A percentile compares a stretch with the other conserved stretches of the same genome.
Conservation (phyloP, 1,284 basidiomycete genomes). For the Amylostereum chailletii region DNA sequence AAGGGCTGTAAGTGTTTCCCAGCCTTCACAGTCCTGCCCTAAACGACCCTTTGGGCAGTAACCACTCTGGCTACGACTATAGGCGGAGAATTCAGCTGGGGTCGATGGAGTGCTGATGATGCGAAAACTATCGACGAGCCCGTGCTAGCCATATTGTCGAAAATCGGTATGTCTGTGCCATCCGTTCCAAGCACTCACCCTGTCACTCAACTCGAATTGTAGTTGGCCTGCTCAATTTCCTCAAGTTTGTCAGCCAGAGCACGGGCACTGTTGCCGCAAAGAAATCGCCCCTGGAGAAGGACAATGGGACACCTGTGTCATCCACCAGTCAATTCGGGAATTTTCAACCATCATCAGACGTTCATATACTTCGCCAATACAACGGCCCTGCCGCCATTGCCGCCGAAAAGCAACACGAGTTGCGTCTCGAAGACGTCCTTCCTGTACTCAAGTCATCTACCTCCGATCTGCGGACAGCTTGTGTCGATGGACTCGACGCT, state of each 20-base stretch:
- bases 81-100: conserved; percentile 45
- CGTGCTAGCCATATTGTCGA: conserved; percentile 30
- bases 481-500: conserved; percentile 25
- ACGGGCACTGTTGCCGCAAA: neutral
- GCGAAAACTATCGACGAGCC: conserved; percentile 36
- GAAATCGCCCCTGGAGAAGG: neutral
- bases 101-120: conserved; percentile 45
- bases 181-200: neutral
- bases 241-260: conserved; percentile 15
- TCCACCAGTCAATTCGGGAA: no score
- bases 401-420: conserved; percentile 27
- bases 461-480: conserved; percentile 29
- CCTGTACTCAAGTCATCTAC: conserved; percentile 39
- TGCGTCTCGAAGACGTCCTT: conserved; percentile 37
- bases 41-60: conserved; percentile 18
- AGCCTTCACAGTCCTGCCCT: no score
- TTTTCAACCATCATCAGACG: no score
- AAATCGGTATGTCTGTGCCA: conserved; percentile 27
- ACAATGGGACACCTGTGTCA: no score
- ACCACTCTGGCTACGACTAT: conserved; percentile 35
- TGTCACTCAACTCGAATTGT: conserved; percentile 1
- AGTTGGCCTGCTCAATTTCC: conserved; percentile 25
- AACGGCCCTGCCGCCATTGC: conserved; percentile 13
- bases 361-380: conserved; percentile 4
- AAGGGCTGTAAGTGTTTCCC: conserved; percentile 7